Evolutionary conservation across 2,329 filamentous ascomycete species (phyloP).

Genomic region (Paracoccidioides lutzii): DNA sequence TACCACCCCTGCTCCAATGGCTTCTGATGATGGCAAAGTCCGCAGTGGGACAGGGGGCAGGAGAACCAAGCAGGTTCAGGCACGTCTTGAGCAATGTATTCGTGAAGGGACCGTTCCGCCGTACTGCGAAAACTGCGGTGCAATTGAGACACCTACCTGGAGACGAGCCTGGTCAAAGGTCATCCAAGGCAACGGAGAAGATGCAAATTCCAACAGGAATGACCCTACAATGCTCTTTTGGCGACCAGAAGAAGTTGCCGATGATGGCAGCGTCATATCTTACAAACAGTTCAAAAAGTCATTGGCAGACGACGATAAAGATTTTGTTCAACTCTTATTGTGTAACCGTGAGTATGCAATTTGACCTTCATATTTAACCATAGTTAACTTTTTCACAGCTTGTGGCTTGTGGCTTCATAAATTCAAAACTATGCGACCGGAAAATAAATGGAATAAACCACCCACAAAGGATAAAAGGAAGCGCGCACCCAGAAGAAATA

Average conservation of each 20-base stretch:
- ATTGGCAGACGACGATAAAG: slow-evolving; percentile 52
- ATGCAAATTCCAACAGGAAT: slow-evolving; percentile 59
- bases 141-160: slow-evolving; percentile 94
- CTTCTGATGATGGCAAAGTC: slow-evolving; percentile 23
- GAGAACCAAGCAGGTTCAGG: slow-evolving; percentile 53
- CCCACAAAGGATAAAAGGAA: slow-evolving; percentile 32
- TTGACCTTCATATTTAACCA: slow-evolving; percentile 6
- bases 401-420: slow-evolving; percentile 94
- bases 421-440: slow-evolving; percentile 69
- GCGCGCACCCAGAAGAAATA: slow-evolving; percentile 24
- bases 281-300: slow-evolving; percentile 68
- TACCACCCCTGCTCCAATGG: slow-evolving; percentile 23
- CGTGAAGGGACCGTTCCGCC: slow-evolving; percentile 72
- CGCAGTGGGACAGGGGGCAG: slow-evolving; percentile 43
- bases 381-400: slow-evolving; percentile 36
- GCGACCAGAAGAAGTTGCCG: slow-evolving; percentile 51
- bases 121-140: slow-evolving; percentile 84
- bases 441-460: slow-evolving; percentile 67
- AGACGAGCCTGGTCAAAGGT: slow-evolving; percentile 80
- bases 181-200: slow-evolving; percentile 54
- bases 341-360: slow-evolving; percentile 62
- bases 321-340: slow-evolving; percentile 60
- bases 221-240: slow-evolving; percentile 64
- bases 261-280: slow-evolving; percentile 47
- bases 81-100: slow-evolving; percentile 46